phyloP scores from a whole-genome alignment of 2,329 filamentous ascomycete species.

The Sphaerulina musiva region DNA sequence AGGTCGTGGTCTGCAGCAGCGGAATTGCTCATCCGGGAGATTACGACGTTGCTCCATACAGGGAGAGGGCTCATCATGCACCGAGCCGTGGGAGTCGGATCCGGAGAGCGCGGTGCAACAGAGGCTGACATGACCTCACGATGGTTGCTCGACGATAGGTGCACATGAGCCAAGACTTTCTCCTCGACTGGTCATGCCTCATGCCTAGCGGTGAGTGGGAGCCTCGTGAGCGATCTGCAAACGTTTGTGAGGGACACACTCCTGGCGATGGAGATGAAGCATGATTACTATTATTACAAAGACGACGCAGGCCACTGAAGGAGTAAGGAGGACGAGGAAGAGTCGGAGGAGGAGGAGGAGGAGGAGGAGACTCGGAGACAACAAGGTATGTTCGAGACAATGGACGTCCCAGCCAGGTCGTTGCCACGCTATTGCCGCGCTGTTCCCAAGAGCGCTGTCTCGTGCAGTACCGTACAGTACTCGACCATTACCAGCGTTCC shows the following conservation, averaged over 20 bases:
- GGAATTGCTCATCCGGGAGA: not conserved
- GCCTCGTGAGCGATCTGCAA: not conserved
- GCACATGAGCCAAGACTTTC: constrained; percentile 3
- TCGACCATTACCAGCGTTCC: not conserved
- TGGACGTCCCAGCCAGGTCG: not conserved
- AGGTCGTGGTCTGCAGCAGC: not conserved
- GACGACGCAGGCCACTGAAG: no score
- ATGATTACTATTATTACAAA: not conserved
- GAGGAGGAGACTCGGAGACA: not conserved
- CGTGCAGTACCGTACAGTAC: constrained; percentile 13
- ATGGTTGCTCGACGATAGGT: not conserved
- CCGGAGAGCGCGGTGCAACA: not conserved
- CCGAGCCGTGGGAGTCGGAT: not conserved
- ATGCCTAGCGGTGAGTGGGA: not conserved
- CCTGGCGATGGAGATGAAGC: not conserved
- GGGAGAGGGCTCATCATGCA: not conserved
- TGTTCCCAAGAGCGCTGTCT: not conserved
- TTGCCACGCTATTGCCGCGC: not conserved
- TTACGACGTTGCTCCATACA: constrained; percentile 3
- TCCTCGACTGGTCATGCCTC: not conserved
- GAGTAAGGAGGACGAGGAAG: no score
- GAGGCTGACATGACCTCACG: constrained; percentile 1
- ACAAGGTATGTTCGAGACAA: not conserved
- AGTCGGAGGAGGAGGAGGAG: no score
- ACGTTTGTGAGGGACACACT: no score